A percentile compares a stretch with the other conserved stretches of the same genome.
Evolutionary conservation across 2,329 filamentous ascomycete genomes (phyloP).

Genomic region (Allantophomopsis cytisporea): DNA sequence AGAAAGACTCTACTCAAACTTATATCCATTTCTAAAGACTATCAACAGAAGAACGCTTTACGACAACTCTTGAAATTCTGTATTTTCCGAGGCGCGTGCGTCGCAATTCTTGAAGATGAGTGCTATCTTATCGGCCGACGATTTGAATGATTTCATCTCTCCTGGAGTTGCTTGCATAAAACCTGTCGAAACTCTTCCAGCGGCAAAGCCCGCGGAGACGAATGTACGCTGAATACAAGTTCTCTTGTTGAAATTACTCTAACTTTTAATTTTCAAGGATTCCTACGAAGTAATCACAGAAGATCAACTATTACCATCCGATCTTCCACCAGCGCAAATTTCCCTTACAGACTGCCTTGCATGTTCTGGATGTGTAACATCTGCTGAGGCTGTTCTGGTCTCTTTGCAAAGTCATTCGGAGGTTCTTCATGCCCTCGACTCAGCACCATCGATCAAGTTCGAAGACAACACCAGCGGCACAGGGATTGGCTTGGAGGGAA

Average conservation of each 20-base stretch:
- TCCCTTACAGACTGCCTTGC: slow-evolving; percentile 95
- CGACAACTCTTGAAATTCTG: too few species aligned
- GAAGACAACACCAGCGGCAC: slow-evolving; percentile 11
- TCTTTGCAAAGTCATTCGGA: slow-evolving; percentile 89
- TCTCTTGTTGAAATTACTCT: background rate
- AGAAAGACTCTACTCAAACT: too few species aligned
- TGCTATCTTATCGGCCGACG: slow-evolving; percentile 91
- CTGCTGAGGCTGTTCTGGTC: slow-evolving; percentile 92
- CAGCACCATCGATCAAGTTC: slow-evolving; percentile 31
- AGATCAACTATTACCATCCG: slow-evolving; percentile 40
- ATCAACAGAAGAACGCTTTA: too few species aligned
- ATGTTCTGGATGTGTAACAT: slow-evolving; percentile 95
- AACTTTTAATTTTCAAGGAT: slow-evolving; percentile 2
- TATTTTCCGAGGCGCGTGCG: slow-evolving; percentile 1
- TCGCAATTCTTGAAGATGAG: slow-evolving; percentile 50
- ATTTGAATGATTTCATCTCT: slow-evolving; percentile 97
- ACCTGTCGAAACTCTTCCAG: slow-evolving; percentile 81
- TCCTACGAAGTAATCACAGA: slow-evolving; percentile 90
- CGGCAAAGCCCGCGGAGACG: slow-evolving; percentile 32
- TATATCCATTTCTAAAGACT: too few species aligned
- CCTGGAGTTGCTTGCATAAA: slow-evolving; percentile 98
- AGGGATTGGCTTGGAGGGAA: slow-evolving; percentile 29
- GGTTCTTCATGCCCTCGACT: slow-evolving; percentile 71
- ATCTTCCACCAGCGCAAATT: slow-evolving; percentile 68
- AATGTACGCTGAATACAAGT: slow-evolving; percentile 21